A percentile compares a stretch with the other conserved stretches of the same genome.
These are phyloP conservation scores for Trametes versicolor DNA, from an alignment of 1,284 basidiomycete species.

Conservation along the genomic window DNA sequence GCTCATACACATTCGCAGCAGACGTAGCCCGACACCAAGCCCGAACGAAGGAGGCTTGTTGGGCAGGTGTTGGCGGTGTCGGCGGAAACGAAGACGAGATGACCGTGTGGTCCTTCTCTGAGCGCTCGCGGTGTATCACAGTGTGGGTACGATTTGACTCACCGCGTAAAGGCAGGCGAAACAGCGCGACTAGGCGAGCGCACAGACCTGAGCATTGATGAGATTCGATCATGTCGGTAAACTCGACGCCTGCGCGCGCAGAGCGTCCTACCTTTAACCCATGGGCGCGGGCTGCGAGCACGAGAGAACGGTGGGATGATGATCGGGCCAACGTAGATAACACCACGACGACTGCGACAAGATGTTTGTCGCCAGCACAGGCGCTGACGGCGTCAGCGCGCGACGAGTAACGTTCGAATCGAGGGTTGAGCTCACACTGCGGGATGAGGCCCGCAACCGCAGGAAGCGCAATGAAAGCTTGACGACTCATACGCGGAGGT, in stretches of 20 bases:
- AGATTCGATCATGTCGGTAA: not conserved
- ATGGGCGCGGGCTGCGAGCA: not conserved
- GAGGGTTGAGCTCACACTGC: not conserved
- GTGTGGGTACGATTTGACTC: not conserved
- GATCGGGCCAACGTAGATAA: not conserved
- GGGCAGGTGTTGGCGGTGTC: not conserved
- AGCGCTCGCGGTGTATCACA: not conserved
- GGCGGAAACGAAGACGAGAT: not conserved
- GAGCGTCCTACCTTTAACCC: not conserved
- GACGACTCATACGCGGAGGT: not conserved
- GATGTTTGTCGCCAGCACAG: not conserved
- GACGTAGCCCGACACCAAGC: not conserved
- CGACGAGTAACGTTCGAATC: not conserved
- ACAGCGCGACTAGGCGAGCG: not conserved
- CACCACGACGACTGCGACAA: not conserved
- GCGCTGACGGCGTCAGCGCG: not conserved
- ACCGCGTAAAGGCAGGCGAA: not conserved
- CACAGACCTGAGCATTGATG: not conserved
- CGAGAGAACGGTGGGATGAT: not conserved
- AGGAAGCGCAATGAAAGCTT: not conserved
- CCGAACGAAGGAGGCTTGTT: not conserved
- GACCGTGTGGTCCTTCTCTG: not conserved
- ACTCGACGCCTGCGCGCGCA: not conserved
- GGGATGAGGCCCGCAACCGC: slow-evolving; percentile 3
- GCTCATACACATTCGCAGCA: not conserved